Evolutionary conservation across 352 stramenopile genomes (phyloP).

Genomic region (Globisporangium iwayamae): DNA sequence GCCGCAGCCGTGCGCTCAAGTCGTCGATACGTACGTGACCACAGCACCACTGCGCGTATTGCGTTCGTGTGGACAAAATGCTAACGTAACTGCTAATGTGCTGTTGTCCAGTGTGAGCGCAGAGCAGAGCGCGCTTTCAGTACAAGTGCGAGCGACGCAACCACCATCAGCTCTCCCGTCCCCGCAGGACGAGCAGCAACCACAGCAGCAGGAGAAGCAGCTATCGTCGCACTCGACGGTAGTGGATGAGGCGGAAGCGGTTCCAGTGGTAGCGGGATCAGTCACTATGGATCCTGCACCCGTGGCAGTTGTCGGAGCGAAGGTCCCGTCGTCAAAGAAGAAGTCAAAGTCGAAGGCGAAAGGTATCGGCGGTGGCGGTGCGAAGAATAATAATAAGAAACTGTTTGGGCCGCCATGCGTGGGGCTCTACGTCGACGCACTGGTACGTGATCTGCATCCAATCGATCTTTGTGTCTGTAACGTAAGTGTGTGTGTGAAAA

Average conservation of each 20-base stretch:
- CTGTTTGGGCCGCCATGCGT: slow-evolving; percentile 29
- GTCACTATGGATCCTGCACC: slow-evolving; percentile 10
- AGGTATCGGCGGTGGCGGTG: not conserved
- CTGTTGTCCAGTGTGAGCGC: not conserved
- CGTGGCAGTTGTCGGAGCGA: slow-evolving; percentile 12
- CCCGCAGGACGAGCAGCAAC: not conserved
- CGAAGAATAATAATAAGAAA: slow-evolving; percentile 26
- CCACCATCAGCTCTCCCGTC: not conserved
- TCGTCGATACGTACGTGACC: not conserved
- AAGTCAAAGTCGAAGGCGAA: slow-evolving; percentile 33
- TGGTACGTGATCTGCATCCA: slow-evolving; percentile 22
- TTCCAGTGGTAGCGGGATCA: not conserved
- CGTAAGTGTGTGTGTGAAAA: not conserved
- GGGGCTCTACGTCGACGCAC: slow-evolving; percentile 61
- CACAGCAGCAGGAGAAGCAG: not conserved
- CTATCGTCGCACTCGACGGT: not conserved
- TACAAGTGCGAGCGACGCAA: not conserved
- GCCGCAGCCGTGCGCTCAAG: slow-evolving; percentile 16
- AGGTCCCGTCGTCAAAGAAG: slow-evolving; percentile 19
- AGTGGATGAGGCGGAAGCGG: not conserved
- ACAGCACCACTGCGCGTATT: not conserved
- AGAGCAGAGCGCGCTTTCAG: not conserved
- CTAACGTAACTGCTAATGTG: not conserved
- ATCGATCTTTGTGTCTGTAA: not conserved
- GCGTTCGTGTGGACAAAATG: not conserved